Conservation (phyloP, 2,329 filamentous ascomycete genomes). For the Ophiostoma himal-ulmi region DNA sequence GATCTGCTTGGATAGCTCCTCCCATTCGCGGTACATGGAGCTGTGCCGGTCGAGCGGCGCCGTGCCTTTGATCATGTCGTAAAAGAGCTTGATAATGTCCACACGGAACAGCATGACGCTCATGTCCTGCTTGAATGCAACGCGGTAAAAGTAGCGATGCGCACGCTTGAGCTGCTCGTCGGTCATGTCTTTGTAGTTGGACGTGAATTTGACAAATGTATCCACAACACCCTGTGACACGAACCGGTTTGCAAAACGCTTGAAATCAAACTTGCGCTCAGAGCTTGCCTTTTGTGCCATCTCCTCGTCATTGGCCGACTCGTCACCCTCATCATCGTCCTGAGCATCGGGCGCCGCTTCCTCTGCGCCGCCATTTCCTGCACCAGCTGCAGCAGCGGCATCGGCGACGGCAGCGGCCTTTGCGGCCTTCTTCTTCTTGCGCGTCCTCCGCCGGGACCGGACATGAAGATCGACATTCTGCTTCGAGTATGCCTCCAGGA, state of each 20-base stretch:
- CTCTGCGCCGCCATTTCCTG: conserved; percentile 26
- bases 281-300: conserved; percentile 64
- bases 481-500: conserved; percentile 89
- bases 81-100: conserved; percentile 82
- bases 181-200: conserved; percentile 74
- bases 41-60: conserved; percentile 63
- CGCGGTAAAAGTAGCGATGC: conserved; percentile 88
- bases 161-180: conserved; percentile 79
- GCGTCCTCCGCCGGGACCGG: conserved; percentile 67
- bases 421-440: conserved; percentile 65
- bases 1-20: conserved; percentile 79
- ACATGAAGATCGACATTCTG: conserved; percentile 93
- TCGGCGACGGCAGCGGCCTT: conserved; percentile 31
- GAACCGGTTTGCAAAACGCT: conserved; percentile 73
- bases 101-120: conserved; percentile 82
- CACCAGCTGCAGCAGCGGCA: conserved; percentile 30
- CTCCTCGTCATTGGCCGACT: conserved; percentile 64
- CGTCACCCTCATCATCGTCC: conserved; percentile 56
- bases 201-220: conserved; percentile 76
- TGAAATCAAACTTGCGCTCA: conserved; percentile 93
- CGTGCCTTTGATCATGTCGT: conserved; percentile 87
- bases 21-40: conserved; percentile 78
- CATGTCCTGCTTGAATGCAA: conserved; percentile 92
- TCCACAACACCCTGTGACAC: conserved; percentile 79
- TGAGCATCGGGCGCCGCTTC: conserved; percentile 60